phyloP scores from a whole-genome alignment of 2,329 filamentous ascomycete genomes.

The Claviceps sp. region DNA sequence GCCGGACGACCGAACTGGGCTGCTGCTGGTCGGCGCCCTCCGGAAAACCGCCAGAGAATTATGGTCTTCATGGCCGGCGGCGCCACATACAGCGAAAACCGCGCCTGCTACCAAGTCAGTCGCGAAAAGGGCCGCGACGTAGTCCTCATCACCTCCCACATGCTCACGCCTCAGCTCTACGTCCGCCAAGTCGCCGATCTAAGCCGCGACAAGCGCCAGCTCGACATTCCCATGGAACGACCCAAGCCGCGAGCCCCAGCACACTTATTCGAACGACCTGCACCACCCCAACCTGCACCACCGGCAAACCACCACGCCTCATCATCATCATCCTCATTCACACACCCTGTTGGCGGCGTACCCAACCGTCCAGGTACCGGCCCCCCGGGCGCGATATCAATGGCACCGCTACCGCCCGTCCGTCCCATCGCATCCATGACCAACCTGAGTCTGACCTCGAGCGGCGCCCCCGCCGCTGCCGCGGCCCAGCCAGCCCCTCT shows the following conservation, averaged over 20 bases:
- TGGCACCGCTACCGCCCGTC: slow-evolving; percentile 6
- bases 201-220: slow-evolving; percentile 55
- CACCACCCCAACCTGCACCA: slow-evolving; percentile 36
- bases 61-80: slow-evolving; percentile 93
- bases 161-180: slow-evolving; percentile 77
- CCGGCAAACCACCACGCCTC: slow-evolving; percentile 22
- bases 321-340: background rate
- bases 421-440: slow-evolving; percentile 43
- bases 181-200: slow-evolving; percentile 73
- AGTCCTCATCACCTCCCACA: slow-evolving; percentile 82
- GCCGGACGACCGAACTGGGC: slow-evolving; percentile 95
- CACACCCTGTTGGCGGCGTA: slow-evolving; percentile 18
- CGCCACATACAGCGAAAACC: slow-evolving; percentile 82
- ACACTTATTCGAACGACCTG: slow-evolving; percentile 68
- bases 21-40: slow-evolving; percentile 56
- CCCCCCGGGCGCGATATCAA: slow-evolving; percentile 5
- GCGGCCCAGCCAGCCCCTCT: slow-evolving; percentile 4
- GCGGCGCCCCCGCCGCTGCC: background rate
- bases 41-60: slow-evolving; percentile 76
- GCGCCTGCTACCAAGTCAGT: slow-evolving; percentile 79
- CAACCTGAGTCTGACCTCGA: slow-evolving; percentile 34
- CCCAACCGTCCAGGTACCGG: slow-evolving; percentile 10
- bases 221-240: slow-evolving; percentile 70
- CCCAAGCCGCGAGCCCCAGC: slow-evolving; percentile 72
- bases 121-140: slow-evolving; percentile 62